These are phyloP conservation scores for Auriscalpium vulgare DNA, from an alignment of 768 basidiomycete species.

Conservation along the genomic window DNA sequence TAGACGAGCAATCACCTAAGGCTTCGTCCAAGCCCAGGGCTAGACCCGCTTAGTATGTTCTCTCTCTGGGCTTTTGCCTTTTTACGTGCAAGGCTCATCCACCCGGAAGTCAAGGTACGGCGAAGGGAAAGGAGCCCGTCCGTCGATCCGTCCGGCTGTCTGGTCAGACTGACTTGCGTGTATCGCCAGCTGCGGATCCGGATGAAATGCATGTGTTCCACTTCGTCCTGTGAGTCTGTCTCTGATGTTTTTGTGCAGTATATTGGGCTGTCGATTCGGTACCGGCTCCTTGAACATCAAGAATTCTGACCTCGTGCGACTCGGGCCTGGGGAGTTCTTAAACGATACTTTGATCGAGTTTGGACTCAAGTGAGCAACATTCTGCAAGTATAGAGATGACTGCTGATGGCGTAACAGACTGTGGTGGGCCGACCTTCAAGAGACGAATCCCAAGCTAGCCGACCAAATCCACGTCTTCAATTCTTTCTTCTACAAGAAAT, in stretches of 20 bases:
- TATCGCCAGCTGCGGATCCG: slow-evolving; percentile 8
- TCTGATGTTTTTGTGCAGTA: slow-evolving; percentile 32
- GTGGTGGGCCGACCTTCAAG: slow-evolving; percentile 57
- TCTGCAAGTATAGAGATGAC: neutral
- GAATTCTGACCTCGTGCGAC: slow-evolving; percentile 62
- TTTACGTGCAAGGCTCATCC: neutral
- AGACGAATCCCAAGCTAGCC: slow-evolving; percentile 49
- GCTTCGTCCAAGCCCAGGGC: neutral
- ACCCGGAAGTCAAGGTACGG: neutral
- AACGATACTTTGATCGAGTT: slow-evolving; percentile 98
- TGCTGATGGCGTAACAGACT: slow-evolving; percentile 34
- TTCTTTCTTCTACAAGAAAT: slow-evolving; percentile 96
- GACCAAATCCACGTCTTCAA: slow-evolving; percentile 85
- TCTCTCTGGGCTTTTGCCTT: neutral
- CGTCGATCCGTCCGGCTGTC: slow-evolving; percentile 14
- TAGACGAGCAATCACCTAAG: neutral
- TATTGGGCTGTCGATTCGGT: slow-evolving; percentile 66
- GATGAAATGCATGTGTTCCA: slow-evolving; percentile 11
- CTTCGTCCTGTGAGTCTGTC: neutral
- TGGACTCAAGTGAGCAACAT: slow-evolving; percentile 70
- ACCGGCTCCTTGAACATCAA: slow-evolving; percentile 79
- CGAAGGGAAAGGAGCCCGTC: neutral
- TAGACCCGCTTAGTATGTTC: neutral
- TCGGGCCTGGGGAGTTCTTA: slow-evolving; percentile 76
- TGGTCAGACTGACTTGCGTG: neutral